Evolutionary conservation across 2,329 filamentous ascomycete species (phyloP), one percentile per base, ranked within the genome.

Genomic region (Scedosporium boydii): DNA sequence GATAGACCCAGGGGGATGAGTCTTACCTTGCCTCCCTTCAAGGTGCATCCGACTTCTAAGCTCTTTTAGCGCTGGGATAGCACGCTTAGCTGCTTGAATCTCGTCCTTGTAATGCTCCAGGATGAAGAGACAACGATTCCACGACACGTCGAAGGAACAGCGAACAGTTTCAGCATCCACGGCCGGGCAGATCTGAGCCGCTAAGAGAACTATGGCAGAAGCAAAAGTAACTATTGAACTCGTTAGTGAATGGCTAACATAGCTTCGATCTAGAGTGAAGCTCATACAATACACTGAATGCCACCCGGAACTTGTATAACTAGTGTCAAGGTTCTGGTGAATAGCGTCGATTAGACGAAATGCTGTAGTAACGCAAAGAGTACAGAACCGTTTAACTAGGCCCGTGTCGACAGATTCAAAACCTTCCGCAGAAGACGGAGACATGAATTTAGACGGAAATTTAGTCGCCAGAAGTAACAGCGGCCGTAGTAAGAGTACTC

Each of bases 201-300:
- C 34, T 3, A 59, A 23, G 12, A 59, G 58, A 9, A 48, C 26
- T 4, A 59, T 16, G 6, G 58, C 58, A 16, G 58, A 42, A 12
- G 58, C 58, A 41, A 59, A 59, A 3, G 58, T 59, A n/a, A 59
- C 58, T 59, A 21, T 10, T 14, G 4, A 12, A 14, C 34, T n/a
- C 21, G 21, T n/a, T 6, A 38, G 34, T 12, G 10, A 14, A 38
- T 38, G 6, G 9, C 34, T 14, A 38, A 10, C 34, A 38, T 12
- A 3, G 12, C 34, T 38, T 38, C 34, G 34, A 1, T 38, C 34
- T 14, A 27, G 21, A 3, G 38, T 4, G 23, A 18, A 26, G 55
- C 6, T 18, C 38, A 7, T 59, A 59, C 58, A 59, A 29, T 59
- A 59, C 9, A 59, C 58, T 14, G 58, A 59, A 41, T 59, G 58